Percentiles rank a stretch among this genome's conserved stretches.
These are phyloP conservation scores for Stephania japonica DNA, from an alignment of 164 flowering plant species.

Conservation along the genomic window DNA sequence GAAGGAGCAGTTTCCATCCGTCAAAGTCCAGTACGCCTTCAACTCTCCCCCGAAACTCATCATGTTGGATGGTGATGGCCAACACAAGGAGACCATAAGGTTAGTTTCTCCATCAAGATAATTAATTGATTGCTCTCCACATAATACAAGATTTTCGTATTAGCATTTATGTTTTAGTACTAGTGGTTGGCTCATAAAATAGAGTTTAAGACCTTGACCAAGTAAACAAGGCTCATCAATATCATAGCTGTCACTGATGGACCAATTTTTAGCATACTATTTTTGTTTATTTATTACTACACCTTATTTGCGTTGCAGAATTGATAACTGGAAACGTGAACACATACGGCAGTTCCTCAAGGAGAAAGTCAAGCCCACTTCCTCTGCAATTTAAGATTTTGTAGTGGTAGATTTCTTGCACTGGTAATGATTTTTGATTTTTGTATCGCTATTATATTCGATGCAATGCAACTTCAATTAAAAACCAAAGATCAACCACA, in stretches of 20 bases:
- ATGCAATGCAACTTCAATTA: not conserved
- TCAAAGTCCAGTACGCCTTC: conserved; percentile 67
- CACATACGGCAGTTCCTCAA: conserved; percentile 62
- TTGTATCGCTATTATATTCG: not conserved
- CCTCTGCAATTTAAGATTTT: conserved; percentile 13
- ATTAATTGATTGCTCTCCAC: not conserved
- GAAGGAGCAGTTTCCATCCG: conserved; percentile 62
- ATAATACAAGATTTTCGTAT: not conserved
- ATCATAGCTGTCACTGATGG: not conserved
- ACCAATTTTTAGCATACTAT: too few relatives aligned
- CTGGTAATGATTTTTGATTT: not conserved
- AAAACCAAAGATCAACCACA: not conserved
- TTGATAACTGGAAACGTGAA: conserved; percentile 92
- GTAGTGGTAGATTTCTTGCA: not conserved
- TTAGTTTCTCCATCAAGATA: conserved; percentile 17
- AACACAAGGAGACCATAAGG: conserved; percentile 75
- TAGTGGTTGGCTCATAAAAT: not conserved
- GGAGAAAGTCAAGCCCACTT: conserved; percentile 56
- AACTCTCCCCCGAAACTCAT: conserved; percentile 85
- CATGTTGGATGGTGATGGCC: conserved; percentile 72
- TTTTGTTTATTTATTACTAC: not conserved
- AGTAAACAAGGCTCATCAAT: not conserved
- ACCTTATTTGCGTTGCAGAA: conserved; percentile 31
- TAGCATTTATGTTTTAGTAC: not conserved
- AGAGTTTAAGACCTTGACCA: not conserved